Conservation (phyloP, 2,329 filamentous ascomycete genomes). For the Fusarium pseudocircinatum region DNA sequence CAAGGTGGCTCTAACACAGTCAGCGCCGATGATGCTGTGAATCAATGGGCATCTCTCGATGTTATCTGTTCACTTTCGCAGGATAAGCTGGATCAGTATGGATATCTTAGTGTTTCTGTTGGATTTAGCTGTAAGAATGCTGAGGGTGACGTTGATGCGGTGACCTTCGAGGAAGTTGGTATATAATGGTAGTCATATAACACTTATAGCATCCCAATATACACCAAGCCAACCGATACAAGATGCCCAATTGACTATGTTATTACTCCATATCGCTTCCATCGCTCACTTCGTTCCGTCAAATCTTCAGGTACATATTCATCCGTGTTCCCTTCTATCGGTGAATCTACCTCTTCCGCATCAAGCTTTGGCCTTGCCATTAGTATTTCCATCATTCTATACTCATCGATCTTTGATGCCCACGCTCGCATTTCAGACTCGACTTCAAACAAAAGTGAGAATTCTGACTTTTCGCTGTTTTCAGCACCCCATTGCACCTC, state of each 20-base stretch:
- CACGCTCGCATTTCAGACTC: background rate
- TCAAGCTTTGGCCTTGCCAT: fast-evolving
- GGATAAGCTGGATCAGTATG: background rate
- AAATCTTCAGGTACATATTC: background rate
- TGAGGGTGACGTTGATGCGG: background rate
- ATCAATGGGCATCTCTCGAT: background rate
- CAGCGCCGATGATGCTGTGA: fast-evolving
- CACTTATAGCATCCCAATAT: too few species aligned
- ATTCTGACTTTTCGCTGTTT: fast-evolving
- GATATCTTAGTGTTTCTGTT: background rate
- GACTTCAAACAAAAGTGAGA: fast-evolving
- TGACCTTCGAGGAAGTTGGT: background rate
- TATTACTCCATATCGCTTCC: background rate
- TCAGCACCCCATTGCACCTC: fast-evolving
- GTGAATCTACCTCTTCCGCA: fast-evolving
- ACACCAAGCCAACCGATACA: background rate
- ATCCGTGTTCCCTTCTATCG: fast-evolving
- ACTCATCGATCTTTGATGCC: background rate
- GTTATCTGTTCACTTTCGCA: background rate
- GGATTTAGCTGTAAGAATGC: background rate
- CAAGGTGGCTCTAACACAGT: too few species aligned
- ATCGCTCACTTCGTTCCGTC: background rate
- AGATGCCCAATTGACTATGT: background rate
- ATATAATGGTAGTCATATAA: background rate
- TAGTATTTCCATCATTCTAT: background rate